Evolutionary conservation across 1,284 basidiomycete genomes (phyloP), one percentile per base, ranked within the genome.

Genomic region (Rhodotorula sp.): DNA sequence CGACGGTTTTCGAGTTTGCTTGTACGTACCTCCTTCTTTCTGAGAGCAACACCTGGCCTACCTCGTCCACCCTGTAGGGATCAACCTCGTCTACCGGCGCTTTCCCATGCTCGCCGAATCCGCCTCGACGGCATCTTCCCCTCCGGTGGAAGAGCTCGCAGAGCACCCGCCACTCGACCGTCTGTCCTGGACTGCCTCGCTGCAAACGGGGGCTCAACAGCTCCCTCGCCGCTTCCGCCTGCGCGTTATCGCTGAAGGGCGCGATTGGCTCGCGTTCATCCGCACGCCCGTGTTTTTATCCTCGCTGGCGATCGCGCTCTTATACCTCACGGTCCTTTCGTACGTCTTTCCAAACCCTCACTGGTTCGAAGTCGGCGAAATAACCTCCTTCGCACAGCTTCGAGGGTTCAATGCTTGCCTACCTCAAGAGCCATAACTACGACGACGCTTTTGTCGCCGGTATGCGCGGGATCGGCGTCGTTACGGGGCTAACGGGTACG

Each of bases 381-480:
- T 83, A 15, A 50, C 27, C 56, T 19, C 32, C 39, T 7, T 15
- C 19, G 13, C 64, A 81, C 81, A 60, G 68, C 32, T 86, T 86
- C 72, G 85, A 86, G 72, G 85, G 85, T 12, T 85, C 82, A 0
- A 84, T 86, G 84, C 77, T 87, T 36, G 80, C 82, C 0, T 87
- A 83, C 76, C 81, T 86, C 32, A 86, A 86, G 73, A 81, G 82
- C 0, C 81, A 83, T 53, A 72, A 79, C 34, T 86, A 83, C 71
- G 81, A 81, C 22, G 86, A 88, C 72, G 81, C 84, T 0, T 85
- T 87, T 76, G 82, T 88, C 29, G 86, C 86, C 0, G 86, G 84
- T 0, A 86, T 87, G 85, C 81, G 87, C 9, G 85, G 82, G 1
- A 64, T 84, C 0, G 83, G 82, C 55, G 82, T 85, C 19, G 78